Conservation (phyloP, 495 filamentous ascomycete genomes). For the Sordaria brevicollis region DNA sequence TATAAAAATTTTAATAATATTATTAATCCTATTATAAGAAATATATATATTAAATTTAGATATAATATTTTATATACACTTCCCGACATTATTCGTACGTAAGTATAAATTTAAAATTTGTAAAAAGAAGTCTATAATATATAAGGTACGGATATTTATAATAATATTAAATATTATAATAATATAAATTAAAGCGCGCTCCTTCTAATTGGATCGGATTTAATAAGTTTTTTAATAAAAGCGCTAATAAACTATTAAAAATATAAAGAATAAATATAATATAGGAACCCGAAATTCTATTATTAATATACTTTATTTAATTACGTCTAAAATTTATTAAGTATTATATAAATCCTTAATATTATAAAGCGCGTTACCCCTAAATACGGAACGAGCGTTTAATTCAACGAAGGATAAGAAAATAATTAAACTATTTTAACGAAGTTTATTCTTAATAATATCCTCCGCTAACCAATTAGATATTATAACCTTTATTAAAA, state of each 20-base stretch:
- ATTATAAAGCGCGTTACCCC: background rate
- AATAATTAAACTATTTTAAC: background rate
- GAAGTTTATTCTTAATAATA: background rate
- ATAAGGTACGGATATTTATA: no score
- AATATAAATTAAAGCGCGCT: no score
- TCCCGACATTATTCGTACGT: no score
- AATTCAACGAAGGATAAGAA: background rate
- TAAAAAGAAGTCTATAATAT: no score
- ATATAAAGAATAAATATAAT: background rate
- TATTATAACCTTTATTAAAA: background rate
- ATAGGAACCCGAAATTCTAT: background rate
- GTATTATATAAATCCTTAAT: background rate
- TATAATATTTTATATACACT: background rate
- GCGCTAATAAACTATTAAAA: background rate
- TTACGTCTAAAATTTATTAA: background rate
- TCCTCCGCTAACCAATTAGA: no score
- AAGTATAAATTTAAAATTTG: no score
- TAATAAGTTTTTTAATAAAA: no score
- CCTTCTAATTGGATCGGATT: no score
- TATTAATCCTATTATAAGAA: background rate
- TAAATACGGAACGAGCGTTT: background rate
- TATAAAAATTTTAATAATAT: background rate
- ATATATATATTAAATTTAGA: background rate
- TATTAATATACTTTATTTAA: background rate
- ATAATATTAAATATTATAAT: no score